Evolutionary conservation across 2,329 filamentous ascomycete genomes (phyloP).

Genomic region (Colletotrichum chlorophyti): DNA sequence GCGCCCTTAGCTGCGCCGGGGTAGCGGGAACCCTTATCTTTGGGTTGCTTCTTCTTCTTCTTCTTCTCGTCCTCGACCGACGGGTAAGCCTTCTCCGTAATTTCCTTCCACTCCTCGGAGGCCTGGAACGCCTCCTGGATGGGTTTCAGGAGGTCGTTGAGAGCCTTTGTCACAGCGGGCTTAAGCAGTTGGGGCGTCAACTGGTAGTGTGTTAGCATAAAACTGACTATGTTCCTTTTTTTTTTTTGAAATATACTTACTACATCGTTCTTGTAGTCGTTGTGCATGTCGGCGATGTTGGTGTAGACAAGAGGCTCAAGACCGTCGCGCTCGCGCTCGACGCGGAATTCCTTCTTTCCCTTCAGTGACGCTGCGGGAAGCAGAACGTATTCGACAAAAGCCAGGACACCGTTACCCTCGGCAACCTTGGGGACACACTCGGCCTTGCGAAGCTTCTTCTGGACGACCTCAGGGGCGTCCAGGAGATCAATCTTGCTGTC

Average conservation of each 20-base stretch:
- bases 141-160: slow-evolving; percentile 77
- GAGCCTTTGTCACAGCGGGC: slow-evolving; percentile 76
- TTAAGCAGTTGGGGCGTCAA: slow-evolving; percentile 89
- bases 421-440: slow-evolving; percentile 76
- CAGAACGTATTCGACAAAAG: slow-evolving; percentile 86
- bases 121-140: slow-evolving; percentile 77
- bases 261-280: slow-evolving; percentile 81
- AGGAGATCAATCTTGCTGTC: slow-evolving; percentile 95
- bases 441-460: slow-evolving; percentile 87
- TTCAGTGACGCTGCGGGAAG: slow-evolving; percentile 76
- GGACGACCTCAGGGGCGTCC: slow-evolving; percentile 75
- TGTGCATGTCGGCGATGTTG: slow-evolving; percentile 75
- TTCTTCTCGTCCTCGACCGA: slow-evolving; percentile 60
- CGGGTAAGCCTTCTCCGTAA: slow-evolving; percentile 83
- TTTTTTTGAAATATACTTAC: background rate
- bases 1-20: slow-evolving; percentile 49
- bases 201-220: slow-evolving; percentile 35
- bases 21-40: slow-evolving; percentile 75
- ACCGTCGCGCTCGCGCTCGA: slow-evolving; percentile 69
- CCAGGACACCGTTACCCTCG: slow-evolving; percentile 86
- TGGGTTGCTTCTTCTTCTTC: slow-evolving; percentile 79
- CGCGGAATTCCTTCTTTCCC: slow-evolving; percentile 65
- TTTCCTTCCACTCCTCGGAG: slow-evolving; percentile 78
- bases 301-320: slow-evolving; percentile 80
- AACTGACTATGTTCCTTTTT: background rate